Conservation (phyloP, 2,329 filamentous ascomycete genomes). For the Exophiala lecanii-corni region DNA sequence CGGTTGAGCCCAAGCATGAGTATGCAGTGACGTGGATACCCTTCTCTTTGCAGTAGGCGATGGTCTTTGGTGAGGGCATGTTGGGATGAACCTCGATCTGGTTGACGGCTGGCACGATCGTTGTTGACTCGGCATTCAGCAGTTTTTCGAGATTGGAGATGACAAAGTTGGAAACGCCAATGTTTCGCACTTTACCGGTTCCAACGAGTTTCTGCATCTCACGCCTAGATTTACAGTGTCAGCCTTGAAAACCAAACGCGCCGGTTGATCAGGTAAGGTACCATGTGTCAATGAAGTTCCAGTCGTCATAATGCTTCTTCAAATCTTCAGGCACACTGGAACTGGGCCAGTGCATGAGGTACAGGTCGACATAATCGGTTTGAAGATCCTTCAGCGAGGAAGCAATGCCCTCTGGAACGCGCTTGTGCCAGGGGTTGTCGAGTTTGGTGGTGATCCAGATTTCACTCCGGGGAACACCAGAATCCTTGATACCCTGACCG, state of each 20-base stretch:
- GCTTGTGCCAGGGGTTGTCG: conserved; percentile 71
- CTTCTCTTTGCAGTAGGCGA: conserved; percentile 67
- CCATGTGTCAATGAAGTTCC: conserved; percentile 80
- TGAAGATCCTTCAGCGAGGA: conserved; percentile 60
- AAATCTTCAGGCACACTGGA: conserved; percentile 28
- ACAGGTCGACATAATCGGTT: conserved; percentile 64
- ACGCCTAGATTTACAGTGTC: conserved; percentile 18
- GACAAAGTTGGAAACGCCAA: conserved; percentile 82
- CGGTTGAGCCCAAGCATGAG: conserved; percentile 66
- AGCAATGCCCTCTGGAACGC: conserved; percentile 56
- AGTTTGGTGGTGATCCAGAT: conserved; percentile 78
- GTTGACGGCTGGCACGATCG: conserved; percentile 66
- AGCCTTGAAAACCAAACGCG: conserved; percentile 43
- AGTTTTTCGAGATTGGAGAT: conserved; percentile 76
- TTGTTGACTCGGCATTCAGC: conserved; percentile 60
- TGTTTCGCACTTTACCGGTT: conserved; percentile 65
- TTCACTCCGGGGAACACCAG: conserved; percentile 60
- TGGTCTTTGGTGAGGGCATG: conserved; percentile 73
- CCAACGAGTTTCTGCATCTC: conserved; percentile 41
- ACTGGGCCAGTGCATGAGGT: conserved; percentile 58
- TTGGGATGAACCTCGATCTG: conserved; percentile 73
- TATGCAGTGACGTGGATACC: conserved; percentile 64
- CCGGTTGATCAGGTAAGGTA: too few relatives aligned
- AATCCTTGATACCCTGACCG: conserved; percentile 59
- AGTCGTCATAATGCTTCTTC: conserved; percentile 65